These are phyloP conservation scores for Lactarius quietus DNA, from an alignment of 768 basidiomycete species.

Conservation along the genomic window DNA sequence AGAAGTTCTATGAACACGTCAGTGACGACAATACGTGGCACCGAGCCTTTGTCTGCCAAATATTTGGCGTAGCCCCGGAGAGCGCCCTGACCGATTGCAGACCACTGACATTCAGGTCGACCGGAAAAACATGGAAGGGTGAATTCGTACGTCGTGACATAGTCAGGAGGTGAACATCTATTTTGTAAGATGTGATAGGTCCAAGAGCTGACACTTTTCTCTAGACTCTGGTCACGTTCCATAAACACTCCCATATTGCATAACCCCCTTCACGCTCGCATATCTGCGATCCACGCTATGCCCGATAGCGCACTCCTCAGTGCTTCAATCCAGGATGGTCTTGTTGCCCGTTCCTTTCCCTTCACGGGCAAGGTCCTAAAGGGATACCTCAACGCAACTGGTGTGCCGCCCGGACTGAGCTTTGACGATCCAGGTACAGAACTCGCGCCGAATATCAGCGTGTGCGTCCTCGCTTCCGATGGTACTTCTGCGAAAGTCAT, in stretches of 20 bases:
- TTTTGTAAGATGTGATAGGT: neutral
- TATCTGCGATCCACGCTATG: constrained; percentile 60
- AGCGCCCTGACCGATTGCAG: constrained; percentile 42
- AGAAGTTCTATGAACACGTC: constrained; percentile 57
- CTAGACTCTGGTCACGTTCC: constrained; percentile 69
- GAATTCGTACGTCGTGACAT: constrained; percentile 62
- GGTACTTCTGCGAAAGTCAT: constrained; percentile 62
- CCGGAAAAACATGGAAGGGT: constrained; percentile 60
- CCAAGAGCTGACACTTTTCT: constrained; percentile 3
- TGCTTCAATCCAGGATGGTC: constrained; percentile 61
- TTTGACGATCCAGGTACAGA: constrained; percentile 74
- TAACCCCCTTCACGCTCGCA: constrained; percentile 54
- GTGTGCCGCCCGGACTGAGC: constrained; percentile 53
- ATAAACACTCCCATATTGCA: constrained; percentile 59
- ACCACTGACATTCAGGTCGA: constrained; percentile 51
- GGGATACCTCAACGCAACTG: constrained; percentile 66
- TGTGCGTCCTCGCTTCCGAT: constrained; percentile 54
- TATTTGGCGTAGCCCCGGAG: constrained; percentile 65
- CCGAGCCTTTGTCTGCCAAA: constrained; percentile 66
- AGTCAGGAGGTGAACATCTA: constrained; percentile 46
- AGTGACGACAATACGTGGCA: constrained; percentile 78
- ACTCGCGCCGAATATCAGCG: constrained; percentile 63
- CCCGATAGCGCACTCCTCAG: constrained; percentile 53
- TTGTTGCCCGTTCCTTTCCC: constrained; percentile 70
- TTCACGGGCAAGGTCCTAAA: constrained; percentile 64